Percentiles rank a stretch among this genome's conserved stretches.
phyloP scores from a whole-genome alignment of 2,329 filamentous ascomycete species.

The Ophiobolus disseminans region DNA sequence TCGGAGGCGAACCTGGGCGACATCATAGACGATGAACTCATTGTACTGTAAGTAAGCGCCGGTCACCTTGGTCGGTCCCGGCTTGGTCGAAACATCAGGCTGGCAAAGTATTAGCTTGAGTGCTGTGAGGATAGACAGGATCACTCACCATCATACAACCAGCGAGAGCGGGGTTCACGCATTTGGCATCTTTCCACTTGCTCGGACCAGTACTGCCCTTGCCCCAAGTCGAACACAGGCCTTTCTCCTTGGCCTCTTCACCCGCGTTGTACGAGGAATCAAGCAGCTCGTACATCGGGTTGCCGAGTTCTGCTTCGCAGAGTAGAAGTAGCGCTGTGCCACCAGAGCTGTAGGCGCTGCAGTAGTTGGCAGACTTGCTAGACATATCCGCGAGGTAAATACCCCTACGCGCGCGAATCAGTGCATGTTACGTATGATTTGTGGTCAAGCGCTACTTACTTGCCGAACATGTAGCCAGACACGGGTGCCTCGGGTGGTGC shows the following conservation, averaged over 20 bases:
- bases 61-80: slow-evolving; percentile 57
- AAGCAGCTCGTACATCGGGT: slow-evolving; percentile 72
- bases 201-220: slow-evolving; percentile 69
- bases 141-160: slow-evolving; percentile 72
- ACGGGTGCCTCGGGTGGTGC: slow-evolving; percentile 84
- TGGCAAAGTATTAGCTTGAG: slow-evolving; percentile 17
- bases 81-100: slow-evolving; percentile 45
- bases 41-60: slow-evolving; percentile 68
- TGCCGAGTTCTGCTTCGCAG: slow-evolving; percentile 82
- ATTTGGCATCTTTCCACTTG: slow-evolving; percentile 77
- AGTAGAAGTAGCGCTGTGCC: slow-evolving; percentile 77
- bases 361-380: slow-evolving; percentile 83
- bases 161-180: slow-evolving; percentile 68
- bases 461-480: slow-evolving; percentile 86
- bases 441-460: too few relatives aligned
- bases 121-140: not conserved
- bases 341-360: slow-evolving; percentile 66
- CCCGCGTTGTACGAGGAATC: slow-evolving; percentile 68
- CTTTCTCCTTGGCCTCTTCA: slow-evolving; percentile 65
- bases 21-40: slow-evolving; percentile 76
- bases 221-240: slow-evolving; percentile 73
- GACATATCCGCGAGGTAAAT: slow-evolving; percentile 85
- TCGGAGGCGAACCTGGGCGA: slow-evolving; percentile 72
- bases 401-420: too few relatives aligned
- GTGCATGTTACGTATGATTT: too few relatives aligned